A percentile compares a stretch with the other conserved stretches of the same genome.
Evolutionary conservation across 2,329 filamentous ascomycete genomes (phyloP).

Genomic region (Chlorencoelia australis): DNA sequence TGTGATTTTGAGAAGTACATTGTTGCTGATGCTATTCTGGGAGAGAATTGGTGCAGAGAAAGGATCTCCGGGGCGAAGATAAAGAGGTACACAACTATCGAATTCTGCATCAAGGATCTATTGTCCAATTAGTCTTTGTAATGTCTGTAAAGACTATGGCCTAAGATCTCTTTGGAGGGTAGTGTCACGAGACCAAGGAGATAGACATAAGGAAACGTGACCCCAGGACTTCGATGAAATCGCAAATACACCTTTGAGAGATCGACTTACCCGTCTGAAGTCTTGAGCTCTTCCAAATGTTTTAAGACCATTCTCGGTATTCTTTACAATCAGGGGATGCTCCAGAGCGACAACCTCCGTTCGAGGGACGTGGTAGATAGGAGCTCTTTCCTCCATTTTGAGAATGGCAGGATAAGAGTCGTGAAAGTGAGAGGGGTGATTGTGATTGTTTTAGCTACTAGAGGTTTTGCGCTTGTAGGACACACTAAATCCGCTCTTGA

Average conservation of each 20-base stretch:
- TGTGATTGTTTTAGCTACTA: no score
- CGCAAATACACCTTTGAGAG: no score
- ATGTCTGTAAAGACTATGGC: no score
- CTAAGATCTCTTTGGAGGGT: background rate
- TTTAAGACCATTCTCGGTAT: constrained; percentile 51
- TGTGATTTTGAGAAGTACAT: constrained; percentile 76
- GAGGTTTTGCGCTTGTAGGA: no score
- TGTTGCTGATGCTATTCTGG: constrained; percentile 64
- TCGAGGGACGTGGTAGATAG: constrained; percentile 40
- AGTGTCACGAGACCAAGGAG: constrained; percentile 16
- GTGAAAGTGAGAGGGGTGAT: no score
- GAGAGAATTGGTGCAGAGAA: constrained; percentile 71
- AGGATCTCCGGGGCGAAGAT: constrained; percentile 69
- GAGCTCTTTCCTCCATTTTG: no score
- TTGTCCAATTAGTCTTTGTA: no score
- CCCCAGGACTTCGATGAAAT: no score
- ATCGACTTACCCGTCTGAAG: constrained; percentile 23
- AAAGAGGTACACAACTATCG: constrained; percentile 50
- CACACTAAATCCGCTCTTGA: no score
- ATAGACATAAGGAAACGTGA: no score
- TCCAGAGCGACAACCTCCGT: constrained; percentile 50
- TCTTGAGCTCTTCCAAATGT: constrained; percentile 40
- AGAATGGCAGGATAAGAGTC: no score
- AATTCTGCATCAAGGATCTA: constrained; percentile 37
- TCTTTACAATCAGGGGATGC: constrained; percentile 56